Percentiles rank a stretch among this genome's conserved stretches.
phyloP scores from a whole-genome alignment of 257 asterid genomes.

The Solanum dulcamara region DNA sequence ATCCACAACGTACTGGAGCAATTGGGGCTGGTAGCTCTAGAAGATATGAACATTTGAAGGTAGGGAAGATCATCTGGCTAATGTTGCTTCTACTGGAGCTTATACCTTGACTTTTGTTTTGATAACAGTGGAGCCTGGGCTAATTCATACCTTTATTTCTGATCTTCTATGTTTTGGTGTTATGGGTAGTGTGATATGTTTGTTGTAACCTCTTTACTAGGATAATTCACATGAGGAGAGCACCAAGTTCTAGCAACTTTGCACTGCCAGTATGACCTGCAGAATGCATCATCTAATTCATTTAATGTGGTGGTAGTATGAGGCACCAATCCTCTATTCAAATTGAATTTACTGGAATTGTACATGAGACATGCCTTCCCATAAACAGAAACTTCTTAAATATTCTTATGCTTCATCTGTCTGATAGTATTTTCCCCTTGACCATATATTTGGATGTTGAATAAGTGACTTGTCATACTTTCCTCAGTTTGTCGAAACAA shows the following conservation, averaged over 20 bases:
- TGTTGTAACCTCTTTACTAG: not conserved
- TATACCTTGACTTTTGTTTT: not conserved
- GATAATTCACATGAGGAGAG: not conserved
- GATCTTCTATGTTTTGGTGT: not conserved
- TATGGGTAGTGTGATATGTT: not conserved
- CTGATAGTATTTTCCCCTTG: not conserved
- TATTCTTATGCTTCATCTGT: not conserved
- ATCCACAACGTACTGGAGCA: conserved; percentile 22
- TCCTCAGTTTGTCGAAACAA: not conserved
- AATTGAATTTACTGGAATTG: not conserved
- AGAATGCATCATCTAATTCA: not conserved
- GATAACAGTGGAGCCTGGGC: not conserved
- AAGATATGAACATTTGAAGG: conserved; percentile 47
- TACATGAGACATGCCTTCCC: not conserved
- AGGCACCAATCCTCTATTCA: not conserved
- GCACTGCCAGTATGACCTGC: not conserved
- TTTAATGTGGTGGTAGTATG: not conserved
- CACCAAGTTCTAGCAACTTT: not conserved
- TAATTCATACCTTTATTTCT: not conserved
- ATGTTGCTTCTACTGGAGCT: not conserved
- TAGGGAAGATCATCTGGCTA: conserved; percentile 5
- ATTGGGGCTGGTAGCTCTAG: conserved; percentile 34
- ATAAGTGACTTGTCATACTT: not conserved
- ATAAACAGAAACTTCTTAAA: not conserved
- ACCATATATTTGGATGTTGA: not conserved